Conservation (phyloP, 129 eudicot species). For the Smallanthus sonchifolius region DNA sequence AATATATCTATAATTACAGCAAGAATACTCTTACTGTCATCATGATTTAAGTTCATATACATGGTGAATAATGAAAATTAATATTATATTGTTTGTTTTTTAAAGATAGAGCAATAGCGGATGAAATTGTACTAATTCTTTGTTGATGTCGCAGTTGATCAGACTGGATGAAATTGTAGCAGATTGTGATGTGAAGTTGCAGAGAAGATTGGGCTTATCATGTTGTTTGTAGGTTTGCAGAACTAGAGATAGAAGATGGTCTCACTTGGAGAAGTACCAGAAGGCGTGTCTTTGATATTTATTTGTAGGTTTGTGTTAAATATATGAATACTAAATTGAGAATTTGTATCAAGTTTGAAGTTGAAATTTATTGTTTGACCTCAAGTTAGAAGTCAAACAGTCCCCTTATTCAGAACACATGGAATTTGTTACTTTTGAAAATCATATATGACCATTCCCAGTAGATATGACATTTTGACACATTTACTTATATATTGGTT, state of each 20-base stretch:
- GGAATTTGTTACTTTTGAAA: not conserved
- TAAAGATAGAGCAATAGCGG: slow-evolving; percentile 69
- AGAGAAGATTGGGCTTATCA: no score
- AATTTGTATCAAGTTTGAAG: not conserved
- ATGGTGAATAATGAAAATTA: not conserved
- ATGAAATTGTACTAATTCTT: no score
- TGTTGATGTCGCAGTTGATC: no score
- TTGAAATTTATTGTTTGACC: not conserved
- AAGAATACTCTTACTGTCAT: not conserved
- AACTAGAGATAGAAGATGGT: slow-evolving; percentile 38
- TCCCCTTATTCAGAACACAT: not conserved
- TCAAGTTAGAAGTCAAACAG: not conserved
- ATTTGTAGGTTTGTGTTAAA: slow-evolving; percentile 49
- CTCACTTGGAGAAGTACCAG: slow-evolving; percentile 60
- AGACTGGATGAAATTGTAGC: no score
- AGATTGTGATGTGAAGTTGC: no score
- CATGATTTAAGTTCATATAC: not conserved
- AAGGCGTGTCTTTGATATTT: slow-evolving; percentile 78
- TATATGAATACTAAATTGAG: not conserved
- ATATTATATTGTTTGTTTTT: slow-evolving; percentile 1
- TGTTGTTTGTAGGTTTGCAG: no score
- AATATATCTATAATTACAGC: not conserved
- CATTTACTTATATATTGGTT: not conserved
- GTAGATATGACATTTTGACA: not conserved
- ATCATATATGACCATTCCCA: not conserved